Evolutionary conservation across 2,329 filamentous ascomycete species (phyloP).

Genomic region (Mycocentrospora acerina): DNA sequence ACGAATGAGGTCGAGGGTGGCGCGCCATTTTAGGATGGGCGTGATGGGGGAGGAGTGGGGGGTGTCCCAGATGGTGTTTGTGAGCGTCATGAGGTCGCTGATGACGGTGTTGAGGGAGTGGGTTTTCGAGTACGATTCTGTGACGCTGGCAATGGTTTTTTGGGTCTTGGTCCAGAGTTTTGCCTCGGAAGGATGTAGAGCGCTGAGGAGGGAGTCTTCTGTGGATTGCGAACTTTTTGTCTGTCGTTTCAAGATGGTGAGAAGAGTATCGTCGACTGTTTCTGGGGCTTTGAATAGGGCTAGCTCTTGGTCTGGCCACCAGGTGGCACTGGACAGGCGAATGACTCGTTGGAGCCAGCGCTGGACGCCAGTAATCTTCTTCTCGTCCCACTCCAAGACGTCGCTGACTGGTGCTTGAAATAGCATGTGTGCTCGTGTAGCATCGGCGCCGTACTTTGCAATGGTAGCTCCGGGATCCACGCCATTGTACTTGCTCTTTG

Average conservation of each 20-base stretch:
- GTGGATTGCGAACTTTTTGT: background rate
- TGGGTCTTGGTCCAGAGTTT: slow-evolving; percentile 67
- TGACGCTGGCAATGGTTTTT: slow-evolving; percentile 66
- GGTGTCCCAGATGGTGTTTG: slow-evolving; percentile 57
- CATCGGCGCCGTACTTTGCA: slow-evolving; percentile 75
- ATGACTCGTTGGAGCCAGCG: slow-evolving; percentile 74
- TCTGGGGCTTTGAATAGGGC: slow-evolving; percentile 18
- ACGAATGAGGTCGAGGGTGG: slow-evolving; percentile 61
- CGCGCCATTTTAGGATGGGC: slow-evolving; percentile 51
- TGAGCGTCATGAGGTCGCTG: slow-evolving; percentile 79
- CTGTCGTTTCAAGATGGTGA: slow-evolving; percentile 13
- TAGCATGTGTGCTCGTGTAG: slow-evolving; percentile 81
- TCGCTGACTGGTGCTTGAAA: slow-evolving; percentile 86
- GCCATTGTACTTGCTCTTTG: slow-evolving; percentile 90
- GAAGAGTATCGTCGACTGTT: slow-evolving; percentile 30
- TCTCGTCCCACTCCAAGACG: slow-evolving; percentile 83
- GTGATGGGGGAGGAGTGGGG: slow-evolving; percentile 37
- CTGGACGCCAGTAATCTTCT: slow-evolving; percentile 77
- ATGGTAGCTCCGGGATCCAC: slow-evolving; percentile 78
- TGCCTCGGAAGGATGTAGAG: slow-evolving; percentile 35
- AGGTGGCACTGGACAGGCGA: slow-evolving; percentile 48
- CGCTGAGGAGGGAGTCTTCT: slow-evolving; percentile 6
- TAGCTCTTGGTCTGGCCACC: slow-evolving; percentile 24
- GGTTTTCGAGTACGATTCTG: slow-evolving; percentile 67
- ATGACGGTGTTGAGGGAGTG: slow-evolving; percentile 81